Conservation (phyloP, 257 asterid genomes). For the Ilex asprella region DNA sequence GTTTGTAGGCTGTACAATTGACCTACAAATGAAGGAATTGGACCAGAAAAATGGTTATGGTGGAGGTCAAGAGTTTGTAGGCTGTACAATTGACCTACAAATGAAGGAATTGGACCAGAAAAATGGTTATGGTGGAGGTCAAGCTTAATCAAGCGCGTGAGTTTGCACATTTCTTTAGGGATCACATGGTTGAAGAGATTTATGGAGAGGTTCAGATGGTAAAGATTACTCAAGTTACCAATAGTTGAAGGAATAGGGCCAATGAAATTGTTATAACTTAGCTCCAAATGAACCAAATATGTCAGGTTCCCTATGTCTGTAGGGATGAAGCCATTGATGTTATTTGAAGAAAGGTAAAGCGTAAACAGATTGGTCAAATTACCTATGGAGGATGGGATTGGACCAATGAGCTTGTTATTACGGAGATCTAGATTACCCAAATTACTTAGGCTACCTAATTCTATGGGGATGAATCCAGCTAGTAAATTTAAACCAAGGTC, state of each 20-base stretch:
- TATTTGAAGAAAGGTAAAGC: no score
- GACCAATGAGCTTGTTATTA: neutral
- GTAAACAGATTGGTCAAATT: neutral
- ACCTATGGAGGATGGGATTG: neutral
- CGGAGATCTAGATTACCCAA: no score
- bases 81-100: neutral
- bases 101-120: neutral
- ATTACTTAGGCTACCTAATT: no score
- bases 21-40: neutral
- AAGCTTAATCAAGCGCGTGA: no score
- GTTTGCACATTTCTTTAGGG: no score
- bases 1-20: neutral
- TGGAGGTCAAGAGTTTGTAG: neutral
- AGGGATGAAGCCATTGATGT: neutral
- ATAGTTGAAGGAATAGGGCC: neutral
- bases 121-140: neutral
- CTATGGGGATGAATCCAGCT: no score
- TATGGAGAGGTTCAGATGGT: no score
- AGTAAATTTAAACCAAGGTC: no score
- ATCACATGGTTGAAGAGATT: no score
- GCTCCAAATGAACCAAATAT: no score
- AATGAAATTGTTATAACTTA: no score
- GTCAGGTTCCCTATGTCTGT: neutral
- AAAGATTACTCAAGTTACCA: no score
- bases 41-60: neutral